Evolutionary conservation across 768 basidiomycete species (phyloP), one percentile per base, ranked within the genome.

Genomic region (Lactarius pseudohatsudake): DNA sequence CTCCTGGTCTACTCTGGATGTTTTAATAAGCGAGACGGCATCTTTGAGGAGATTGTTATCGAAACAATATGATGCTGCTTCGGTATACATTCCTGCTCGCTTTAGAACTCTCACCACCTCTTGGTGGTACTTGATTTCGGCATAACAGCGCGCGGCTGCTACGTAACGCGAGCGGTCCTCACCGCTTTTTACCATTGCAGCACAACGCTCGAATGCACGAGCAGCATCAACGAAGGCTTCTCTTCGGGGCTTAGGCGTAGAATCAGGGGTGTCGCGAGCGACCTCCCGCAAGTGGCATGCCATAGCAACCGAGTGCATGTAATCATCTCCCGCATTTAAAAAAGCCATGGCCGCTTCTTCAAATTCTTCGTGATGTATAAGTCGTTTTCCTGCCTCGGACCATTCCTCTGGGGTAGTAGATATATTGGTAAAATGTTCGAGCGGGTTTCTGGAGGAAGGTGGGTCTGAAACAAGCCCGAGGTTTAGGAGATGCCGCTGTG

Each of bases 21-120:
- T 43, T 43, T 59, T 64, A 9, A 59, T 64, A 15, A 67, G 64
- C 10, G 50, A 55, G 22, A 67, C 57, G 0, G 66, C 62, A 0
- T 2, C 32, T 11, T 64, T 40, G 20, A 67, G 57, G 13, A 67
- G 57, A 56, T 64, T 64, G 26, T 67, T 59, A 26, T 67, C 66
- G 41, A 67, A 64, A 54, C 62, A 64, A 6, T 67, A 67, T 6
- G 62, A 64, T 13, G 66, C 66, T 16, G 66, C 66, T 4, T 67
- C 66, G 2, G 66, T 67, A 13, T 57, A 67, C 57, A 59, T 43
- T 15, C 36, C 20, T 20, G 41, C 66, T 4, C 54, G 50, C 20
- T 67, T 67, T 38, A 67, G 41, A 32, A 36, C 36, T 22, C 57
- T 58, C 41, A 67, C 62, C 13, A 22, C 57, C 15, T 59, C 57